Evolutionary conservation across 148 eudicot genomes (phyloP), one percentile per base, ranked within the genome.

Genomic region (Rhododendron molle): DNA sequence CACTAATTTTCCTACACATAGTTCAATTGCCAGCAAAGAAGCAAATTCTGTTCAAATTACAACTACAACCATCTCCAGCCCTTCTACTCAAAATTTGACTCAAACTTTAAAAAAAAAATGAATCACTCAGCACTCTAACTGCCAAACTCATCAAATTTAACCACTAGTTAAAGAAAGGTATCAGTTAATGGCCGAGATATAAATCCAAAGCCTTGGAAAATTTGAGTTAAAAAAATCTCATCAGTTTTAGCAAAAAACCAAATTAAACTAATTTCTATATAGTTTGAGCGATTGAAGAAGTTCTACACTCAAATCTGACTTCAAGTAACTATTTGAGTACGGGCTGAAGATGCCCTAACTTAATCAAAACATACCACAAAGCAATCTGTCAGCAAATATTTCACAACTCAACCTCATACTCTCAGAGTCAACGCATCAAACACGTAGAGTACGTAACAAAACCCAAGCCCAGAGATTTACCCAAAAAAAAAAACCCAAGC

Each of bases 381-480:
- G n/a, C 58, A 34, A 18, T 36, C 18, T 8, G 71, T 34, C 20
- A 26, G 38, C 78, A 44, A 67, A 26, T 44, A 46, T 30, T 23
- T 47, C 54, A 49, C 14, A 47, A n/a, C 43, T 47, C 20, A 83
- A 83, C 60, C 85, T 46, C 78, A 28, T 8, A 44, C 74, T 3
- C 28, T 23, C 20, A 46, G 56, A 67, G 72, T 67, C 40, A 65
- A 65, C 72, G 13, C 72, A 65, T 54, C 67, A 65, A 83, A 88
- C 91, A 90, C 87, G 76, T 23, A 92, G 88, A 80, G 91, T 7
- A 21, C 89, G 77, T 88, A 44, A 92, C 90, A 56, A 81, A 92
- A 92, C 81, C 40, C 60, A 62, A 89, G 52, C 74, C 14, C 81
- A 4, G 77, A 83, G n/a, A n/a, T n/a, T n/a, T n/a, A n/a, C n/a